Conservation (phyloP, 768 basidiomycete species). For the Tephrocybe sp. region DNA sequence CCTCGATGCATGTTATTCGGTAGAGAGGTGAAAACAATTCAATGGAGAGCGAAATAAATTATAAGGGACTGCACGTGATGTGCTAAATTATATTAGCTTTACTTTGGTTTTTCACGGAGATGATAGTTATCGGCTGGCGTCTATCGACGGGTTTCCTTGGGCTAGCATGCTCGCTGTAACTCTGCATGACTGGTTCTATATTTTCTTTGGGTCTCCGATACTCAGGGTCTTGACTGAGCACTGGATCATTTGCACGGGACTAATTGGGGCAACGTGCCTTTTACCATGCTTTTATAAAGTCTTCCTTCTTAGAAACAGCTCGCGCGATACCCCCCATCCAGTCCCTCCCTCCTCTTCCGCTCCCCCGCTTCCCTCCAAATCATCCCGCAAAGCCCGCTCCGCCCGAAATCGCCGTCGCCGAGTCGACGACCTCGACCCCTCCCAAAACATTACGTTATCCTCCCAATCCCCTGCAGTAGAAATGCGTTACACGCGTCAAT, state of each 20-base stretch:
- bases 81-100: constrained; percentile 1
- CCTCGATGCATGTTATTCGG: constrained; percentile 30
- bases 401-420: constrained; percentile 10
- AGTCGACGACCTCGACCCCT: neutral
- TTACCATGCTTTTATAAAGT: constrained; percentile 24
- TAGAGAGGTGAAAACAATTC: constrained; percentile 5
- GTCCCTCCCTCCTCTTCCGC: neutral
- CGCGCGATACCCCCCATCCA: constrained; percentile 4
- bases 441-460: neutral
- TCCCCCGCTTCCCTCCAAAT: neutral
- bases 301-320: constrained; percentile 7
- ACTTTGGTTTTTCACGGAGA: neutral
- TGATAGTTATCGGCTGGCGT: neutral
- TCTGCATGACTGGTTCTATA: neutral
- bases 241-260: constrained; percentile 13
- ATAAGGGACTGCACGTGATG: constrained; percentile 16
- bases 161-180: constrained; percentile 9
- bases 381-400: constrained; percentile 6
- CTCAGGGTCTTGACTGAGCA: constrained; percentile 11
- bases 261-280: constrained; percentile 27
- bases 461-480: neutral
- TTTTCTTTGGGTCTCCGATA: neutral
- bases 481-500: constrained; percentile 15
- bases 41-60: constrained; percentile 1
- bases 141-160: constrained; percentile 2